Base-by-base conservation (phyloP, 345 rosid genomes). In the Rhodamnia argentea region DNA sequence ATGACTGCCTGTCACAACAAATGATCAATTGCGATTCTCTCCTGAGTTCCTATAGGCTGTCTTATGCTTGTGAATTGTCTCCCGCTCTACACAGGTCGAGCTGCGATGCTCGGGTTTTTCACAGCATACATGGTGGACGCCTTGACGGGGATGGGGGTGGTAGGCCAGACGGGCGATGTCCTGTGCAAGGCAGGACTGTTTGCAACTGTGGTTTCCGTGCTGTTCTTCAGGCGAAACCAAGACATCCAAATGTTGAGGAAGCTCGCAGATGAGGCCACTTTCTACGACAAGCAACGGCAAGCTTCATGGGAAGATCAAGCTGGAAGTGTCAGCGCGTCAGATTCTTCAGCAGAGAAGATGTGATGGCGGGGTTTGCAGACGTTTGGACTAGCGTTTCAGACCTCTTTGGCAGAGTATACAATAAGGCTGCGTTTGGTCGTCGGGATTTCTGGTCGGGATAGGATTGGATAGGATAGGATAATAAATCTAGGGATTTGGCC, bases 41-140 rank as follows among this genome's bases (percentile, higher is more conserved):
- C 44, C 40, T 13, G 11, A 85, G 16, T n/a, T 85, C 24, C 16
- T 24, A 20, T 82, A 22, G 22, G 40, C 40, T 52, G 22, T 57
- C 52, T 12, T 1, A 42, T 44, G 29, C 55, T 16, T 10, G 78
- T 2, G 13, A 70, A 70, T 37, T 18, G 32, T 70, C 78, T 14
- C 78, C 78, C 1, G 16, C 47, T 70, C 24, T 37, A 18, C 78
- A 24, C 88, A 89, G 94, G 93, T 70, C 85, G 94, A 92, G 96
- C 94, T 74, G 93, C 96, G 47, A 92, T 90, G 96, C 82, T 90
- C 32, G 94, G 92, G 32, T 90, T 94, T 91, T 92, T 92, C 89
- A 86, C 84, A 88, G 88, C 91, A 4, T 91, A 89, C 82, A 16
- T 76, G 58, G 92, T 90, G 87, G 94, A 92, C 58, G 88, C 86